A percentile compares a stretch with the other conserved stretches of the same genome.
phyloP scores from a whole-genome alignment of 2,329 filamentous ascomycete genomes.

The Pseudocercospora crystallina region DNA sequence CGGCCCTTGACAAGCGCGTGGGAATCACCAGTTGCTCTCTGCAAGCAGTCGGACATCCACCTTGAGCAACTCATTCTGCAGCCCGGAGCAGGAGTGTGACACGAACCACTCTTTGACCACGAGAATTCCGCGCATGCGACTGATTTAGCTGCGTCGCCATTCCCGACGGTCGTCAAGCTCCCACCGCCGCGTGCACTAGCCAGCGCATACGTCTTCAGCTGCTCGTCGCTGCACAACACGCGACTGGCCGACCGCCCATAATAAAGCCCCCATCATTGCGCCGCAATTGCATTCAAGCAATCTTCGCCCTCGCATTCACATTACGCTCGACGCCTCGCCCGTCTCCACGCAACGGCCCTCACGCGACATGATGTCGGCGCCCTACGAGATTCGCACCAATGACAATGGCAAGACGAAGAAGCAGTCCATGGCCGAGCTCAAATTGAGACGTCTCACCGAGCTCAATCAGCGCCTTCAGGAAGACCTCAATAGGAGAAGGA shows the following conservation, averaged over 20 bases:
- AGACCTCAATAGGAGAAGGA: conserved; percentile 90
- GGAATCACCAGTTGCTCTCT: no score
- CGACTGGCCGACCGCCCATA: not conserved
- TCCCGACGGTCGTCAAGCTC: conserved; percentile 1
- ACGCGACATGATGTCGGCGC: conserved; percentile 53
- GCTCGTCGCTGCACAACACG: not conserved
- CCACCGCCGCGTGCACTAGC: conserved; percentile 5
- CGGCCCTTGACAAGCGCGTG: no score
- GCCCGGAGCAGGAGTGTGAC: conserved; percentile 4
- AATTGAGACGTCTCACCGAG: conserved; percentile 92
- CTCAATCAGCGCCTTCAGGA: conserved; percentile 94
- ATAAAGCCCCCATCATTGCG: conserved; percentile 1
- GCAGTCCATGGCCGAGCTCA: conserved; percentile 98
- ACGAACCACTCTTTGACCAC: conserved; percentile 20
- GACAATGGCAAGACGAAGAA: conserved; percentile 83
- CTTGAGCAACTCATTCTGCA: no score
- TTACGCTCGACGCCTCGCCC: conserved; percentile 3
- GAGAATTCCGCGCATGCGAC: conserved; percentile 14
- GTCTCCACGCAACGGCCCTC: not conserved
- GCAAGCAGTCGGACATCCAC: not conserved
- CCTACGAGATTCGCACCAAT: conserved; percentile 66
- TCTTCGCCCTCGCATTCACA: conserved; percentile 16
- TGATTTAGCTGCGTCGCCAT: conserved; percentile 10
- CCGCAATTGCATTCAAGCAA: not conserved
- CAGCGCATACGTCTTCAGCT: not conserved